These are phyloP conservation scores for Globisporangium canariense DNA, from an alignment of 352 stramenopile species.

Conservation along the genomic window DNA sequence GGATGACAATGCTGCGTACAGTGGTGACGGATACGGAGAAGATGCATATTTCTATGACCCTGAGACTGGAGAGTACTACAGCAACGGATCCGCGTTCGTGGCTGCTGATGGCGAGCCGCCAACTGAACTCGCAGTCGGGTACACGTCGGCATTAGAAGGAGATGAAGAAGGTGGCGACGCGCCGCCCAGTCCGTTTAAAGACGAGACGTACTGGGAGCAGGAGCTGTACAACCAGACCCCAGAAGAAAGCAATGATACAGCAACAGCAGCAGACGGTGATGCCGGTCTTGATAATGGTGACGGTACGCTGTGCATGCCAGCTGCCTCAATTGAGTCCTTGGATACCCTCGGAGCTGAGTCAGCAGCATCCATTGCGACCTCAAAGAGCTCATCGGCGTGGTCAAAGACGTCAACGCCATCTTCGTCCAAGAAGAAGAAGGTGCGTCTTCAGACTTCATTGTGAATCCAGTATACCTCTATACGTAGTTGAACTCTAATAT, in stretches of 20 bases:
- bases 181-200: constrained; percentile 30
- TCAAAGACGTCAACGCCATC: neutral
- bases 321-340: neutral
- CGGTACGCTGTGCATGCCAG: neutral
- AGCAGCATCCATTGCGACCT: neutral
- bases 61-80: neutral
- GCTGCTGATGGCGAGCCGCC: neutral
- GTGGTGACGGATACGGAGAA: neutral
- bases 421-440: constrained; percentile 9
- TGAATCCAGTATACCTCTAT: neutral
- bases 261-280: neutral
- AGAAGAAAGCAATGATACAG: neutral
- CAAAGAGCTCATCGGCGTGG: neutral
- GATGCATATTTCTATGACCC: neutral
- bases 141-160: constrained; percentile 14
- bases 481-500: too few species aligned
- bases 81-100: neutral
- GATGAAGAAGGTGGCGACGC: constrained; percentile 9
- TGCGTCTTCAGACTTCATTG: neutral
- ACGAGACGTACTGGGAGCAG: constrained; percentile 51
- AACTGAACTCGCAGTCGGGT: neutral
- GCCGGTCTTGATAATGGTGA: neutral
- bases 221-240: constrained; percentile 25
- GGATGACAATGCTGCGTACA: neutral
- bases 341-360: neutral